A percentile compares a stretch with the other conserved stretches of the same genome.
Conservation (phyloP, 2,329 filamentous ascomycete species). For the Lizonia empirigonia region DNA sequence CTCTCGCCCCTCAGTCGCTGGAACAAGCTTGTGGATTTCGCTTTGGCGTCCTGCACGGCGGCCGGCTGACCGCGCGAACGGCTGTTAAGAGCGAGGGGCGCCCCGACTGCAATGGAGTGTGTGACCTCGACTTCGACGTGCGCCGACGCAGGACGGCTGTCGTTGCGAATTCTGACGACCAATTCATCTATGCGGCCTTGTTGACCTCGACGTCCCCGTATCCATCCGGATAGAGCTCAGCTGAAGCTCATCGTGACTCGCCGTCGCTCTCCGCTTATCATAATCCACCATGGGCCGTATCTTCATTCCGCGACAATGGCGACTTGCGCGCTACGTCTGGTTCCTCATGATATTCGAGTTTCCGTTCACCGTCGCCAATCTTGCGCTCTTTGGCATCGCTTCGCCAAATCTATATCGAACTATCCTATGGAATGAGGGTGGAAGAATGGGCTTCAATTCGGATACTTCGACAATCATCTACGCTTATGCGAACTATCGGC, state of each 20-base stretch:
- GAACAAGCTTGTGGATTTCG: constrained; percentile 15
- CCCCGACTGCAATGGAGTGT: constrained; percentile 20
- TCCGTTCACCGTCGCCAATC: constrained; percentile 65
- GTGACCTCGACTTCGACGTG: constrained; percentile 19
- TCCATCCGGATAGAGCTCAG: constrained; percentile 16
- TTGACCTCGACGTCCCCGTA: constrained; percentile 14
- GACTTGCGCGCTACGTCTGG: constrained; percentile 58
- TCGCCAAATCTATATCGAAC: constrained; percentile 75
- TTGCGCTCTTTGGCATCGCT: constrained; percentile 74
- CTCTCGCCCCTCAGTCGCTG: constrained; percentile 29
- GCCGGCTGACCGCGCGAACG: constrained; percentile 23
- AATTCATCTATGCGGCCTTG: constrained; percentile 11
- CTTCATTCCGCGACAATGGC: constrained; percentile 62
- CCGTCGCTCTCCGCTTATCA: background rate
- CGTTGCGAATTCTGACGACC: constrained; percentile 12
- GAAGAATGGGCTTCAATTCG: constrained; percentile 74
- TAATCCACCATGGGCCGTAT: constrained; percentile 42
- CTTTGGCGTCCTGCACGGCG: constrained; percentile 21
- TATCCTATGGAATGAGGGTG: constrained; percentile 74
- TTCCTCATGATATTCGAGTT: constrained; percentile 70
- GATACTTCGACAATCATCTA: constrained; percentile 72
- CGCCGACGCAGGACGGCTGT: constrained; percentile 15
- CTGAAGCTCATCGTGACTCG: constrained; percentile 1
- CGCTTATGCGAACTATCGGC: constrained; percentile 72
- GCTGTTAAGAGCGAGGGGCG: constrained; percentile 31